Percentiles rank a stretch among this genome's conserved stretches.
These are phyloP conservation scores for Pyrenochaeta sp. DNA, from an alignment of 2,329 filamentous ascomycete genomes.

Conservation along the genomic window DNA sequence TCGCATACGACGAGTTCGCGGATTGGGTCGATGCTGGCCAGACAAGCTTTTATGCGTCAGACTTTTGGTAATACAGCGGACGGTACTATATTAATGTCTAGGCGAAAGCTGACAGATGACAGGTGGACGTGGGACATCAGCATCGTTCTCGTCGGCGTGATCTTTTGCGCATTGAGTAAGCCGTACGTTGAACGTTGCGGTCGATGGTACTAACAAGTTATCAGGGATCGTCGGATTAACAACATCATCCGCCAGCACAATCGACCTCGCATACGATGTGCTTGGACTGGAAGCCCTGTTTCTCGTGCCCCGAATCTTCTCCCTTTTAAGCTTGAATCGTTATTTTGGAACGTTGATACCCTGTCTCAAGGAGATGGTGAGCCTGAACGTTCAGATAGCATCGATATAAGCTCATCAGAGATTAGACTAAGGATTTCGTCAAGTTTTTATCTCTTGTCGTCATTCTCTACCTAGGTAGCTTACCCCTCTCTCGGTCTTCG, in stretches of 20 bases:
- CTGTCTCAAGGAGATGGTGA: slow-evolving; percentile 88
- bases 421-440: slow-evolving; percentile 80
- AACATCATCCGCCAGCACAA: slow-evolving; percentile 67
- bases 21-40: slow-evolving; percentile 85
- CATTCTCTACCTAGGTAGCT: slow-evolving; percentile 77
- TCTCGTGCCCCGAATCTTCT: slow-evolving; percentile 86
- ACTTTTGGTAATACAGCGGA: slow-evolving; percentile 57
- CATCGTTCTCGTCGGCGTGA: slow-evolving; percentile 76
- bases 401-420: neutral
- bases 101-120: slow-evolving; percentile 5
- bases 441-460: slow-evolving; percentile 82
- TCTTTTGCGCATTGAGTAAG: slow-evolving; percentile 77
- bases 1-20: slow-evolving; percentile 79
- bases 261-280: slow-evolving; percentile 86
- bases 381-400: neutral
- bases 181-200: neutral
- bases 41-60: slow-evolving; percentile 65
- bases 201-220: slow-evolving; percentile 4
- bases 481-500: neutral
- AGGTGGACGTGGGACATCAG: slow-evolving; percentile 41
- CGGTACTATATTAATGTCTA: slow-evolving; percentile 43
- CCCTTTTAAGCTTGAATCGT: slow-evolving; percentile 83
- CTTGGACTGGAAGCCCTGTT: slow-evolving; percentile 87
- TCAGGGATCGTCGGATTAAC: slow-evolving; percentile 73
- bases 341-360: slow-evolving; percentile 93